Conservation (phyloP, 1,284 basidiomycete genomes). For the Ceratobasidium sp. region DNA sequence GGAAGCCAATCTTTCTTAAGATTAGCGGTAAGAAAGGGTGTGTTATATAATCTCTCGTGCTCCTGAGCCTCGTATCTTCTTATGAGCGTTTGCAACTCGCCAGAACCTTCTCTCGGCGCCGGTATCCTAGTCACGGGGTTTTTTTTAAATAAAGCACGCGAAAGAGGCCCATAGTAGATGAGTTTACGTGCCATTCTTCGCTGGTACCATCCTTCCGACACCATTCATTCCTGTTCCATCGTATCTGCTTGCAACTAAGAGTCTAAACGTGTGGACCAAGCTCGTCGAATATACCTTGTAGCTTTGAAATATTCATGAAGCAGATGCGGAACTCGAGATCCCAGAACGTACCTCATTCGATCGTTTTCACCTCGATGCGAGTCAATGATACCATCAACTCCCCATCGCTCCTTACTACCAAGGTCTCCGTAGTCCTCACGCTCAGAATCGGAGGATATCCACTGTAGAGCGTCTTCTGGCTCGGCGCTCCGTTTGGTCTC, state of each 20-base stretch:
- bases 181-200: conserved; percentile 41
- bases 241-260: conserved; percentile 13
- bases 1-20: background rate
- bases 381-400: conserved; percentile 31
- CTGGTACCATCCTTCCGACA: conserved; percentile 28
- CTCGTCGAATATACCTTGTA: conserved; percentile 26
- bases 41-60: background rate
- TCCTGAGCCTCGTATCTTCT: conserved; percentile 28
- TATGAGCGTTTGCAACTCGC: conserved; percentile 27
- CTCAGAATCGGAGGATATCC: conserved; percentile 42
- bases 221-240: conserved; percentile 40
- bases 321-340: background rate
- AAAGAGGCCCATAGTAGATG: background rate
- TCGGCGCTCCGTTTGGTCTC: conserved; percentile 32
- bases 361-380: conserved; percentile 42
- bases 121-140: conserved; percentile 20
- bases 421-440: conserved; percentile 40
- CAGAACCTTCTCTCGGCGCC: conserved; percentile 18
- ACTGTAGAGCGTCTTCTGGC: conserved; percentile 20
- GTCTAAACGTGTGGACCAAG: background rate
- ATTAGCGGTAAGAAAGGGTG: background rate
- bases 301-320: background rate
- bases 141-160: background rate
- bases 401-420: conserved; percentile 32
- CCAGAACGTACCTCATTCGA: conserved; percentile 38